Evolutionary conservation across 345 rosid species (phyloP), one percentile per base, ranked within the genome.

Genomic region (Rhodamnia argentea): DNA sequence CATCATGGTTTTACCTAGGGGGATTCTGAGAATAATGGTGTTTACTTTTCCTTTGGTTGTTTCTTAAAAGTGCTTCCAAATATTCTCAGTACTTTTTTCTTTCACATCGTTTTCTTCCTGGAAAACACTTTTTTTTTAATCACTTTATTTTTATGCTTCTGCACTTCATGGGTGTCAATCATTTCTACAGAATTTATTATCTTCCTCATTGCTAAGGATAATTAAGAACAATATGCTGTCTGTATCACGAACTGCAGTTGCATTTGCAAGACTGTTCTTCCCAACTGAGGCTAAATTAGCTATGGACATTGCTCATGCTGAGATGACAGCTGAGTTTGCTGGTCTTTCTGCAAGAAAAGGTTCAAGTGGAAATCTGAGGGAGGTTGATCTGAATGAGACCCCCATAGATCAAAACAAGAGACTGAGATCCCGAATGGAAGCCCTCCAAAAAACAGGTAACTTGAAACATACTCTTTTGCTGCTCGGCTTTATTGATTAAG

Each of bases 261-360:
- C 96, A 85, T 96, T 97, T 88, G 99, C 99, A 59, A 91, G 93
- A 83, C 85, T 94, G 82, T 87, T 97, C 84, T 97, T 97, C 86
- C 99, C 99, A 24, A 84, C 94, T 59, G 99, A 97, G 92, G 99
- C 99, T 52, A 93, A 94, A 92, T 90, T 97, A 84, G 99, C 98
- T 52, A 95, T 97, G 98, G 95, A 96, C 88, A 92, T 91, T 86
- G 99, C 97, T 37, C 88, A 94, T 88, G 94, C 95, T 84, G 94
- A 92, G 90, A 94, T 92, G 87, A 92, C 96, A 27, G 86, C 88
- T 23, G 96, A 94, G 90, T 94, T 94, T 88, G 87, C 96, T 58
- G 96, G 95, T 53, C 88, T 91, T 83, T 86, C 94, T 62, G 89
- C 92, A 32, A 87, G 97, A 18, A 94, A 91, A 89, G 92, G 92